Evolutionary conservation across 139 green algal species (phyloP).

Genomic region (Micractinium sp.): DNA sequence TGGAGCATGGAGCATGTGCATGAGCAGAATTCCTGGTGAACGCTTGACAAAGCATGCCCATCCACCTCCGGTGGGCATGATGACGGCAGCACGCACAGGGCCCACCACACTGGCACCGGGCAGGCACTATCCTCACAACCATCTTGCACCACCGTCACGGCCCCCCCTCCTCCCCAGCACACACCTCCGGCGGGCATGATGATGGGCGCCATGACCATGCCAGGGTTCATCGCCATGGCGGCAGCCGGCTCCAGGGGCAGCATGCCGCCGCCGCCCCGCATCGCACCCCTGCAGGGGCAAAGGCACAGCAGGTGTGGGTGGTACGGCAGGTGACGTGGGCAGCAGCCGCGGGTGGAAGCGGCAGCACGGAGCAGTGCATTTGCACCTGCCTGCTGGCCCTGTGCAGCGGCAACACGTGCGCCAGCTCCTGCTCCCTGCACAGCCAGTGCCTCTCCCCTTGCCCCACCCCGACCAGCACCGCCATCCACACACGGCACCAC

Average conservation of each 20-base stretch:
- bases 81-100: background rate
- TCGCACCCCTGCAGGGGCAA: background rate
- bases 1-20: too few species aligned
- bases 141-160: background rate
- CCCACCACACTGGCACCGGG: background rate
- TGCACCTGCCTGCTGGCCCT: background rate
- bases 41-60: too few species aligned
- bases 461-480: background rate
- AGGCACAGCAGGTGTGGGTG: background rate
- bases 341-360: background rate
- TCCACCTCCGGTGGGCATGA: background rate
- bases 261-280: slow-evolving; percentile 9
- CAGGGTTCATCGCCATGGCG: background rate
- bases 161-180: background rate
- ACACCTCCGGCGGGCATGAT: background rate
- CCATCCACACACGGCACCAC: background rate
- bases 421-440: background rate
- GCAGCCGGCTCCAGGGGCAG: background rate
- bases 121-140: background rate
- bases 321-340: too few species aligned
- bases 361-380: background rate
- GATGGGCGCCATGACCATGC: slow-evolving; percentile 35
- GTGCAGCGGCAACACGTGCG: background rate
- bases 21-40: too few species aligned
- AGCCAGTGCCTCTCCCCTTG: background rate